Evolutionary conservation across 192 early-diverging fungal genomes (phyloP), one percentile per base, ranked within the genome.

Genomic region (Gaertneriomyces sp.): DNA sequence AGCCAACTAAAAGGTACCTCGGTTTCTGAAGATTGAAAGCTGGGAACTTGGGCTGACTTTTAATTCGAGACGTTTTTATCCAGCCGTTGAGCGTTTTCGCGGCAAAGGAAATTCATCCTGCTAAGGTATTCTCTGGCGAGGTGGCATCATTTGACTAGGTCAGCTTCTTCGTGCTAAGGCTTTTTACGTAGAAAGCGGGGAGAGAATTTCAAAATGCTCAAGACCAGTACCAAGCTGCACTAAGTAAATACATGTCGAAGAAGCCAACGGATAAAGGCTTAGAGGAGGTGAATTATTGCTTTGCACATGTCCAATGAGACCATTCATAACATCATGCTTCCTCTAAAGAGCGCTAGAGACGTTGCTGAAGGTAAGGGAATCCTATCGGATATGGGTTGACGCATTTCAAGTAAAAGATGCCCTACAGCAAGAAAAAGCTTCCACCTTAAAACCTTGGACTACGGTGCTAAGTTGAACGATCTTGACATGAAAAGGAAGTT

Each of bases 401-500:
- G 25, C 25, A 33, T 33, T 33, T 2, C 25, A 33, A 33, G 25
- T 33, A 33, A 33, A 14, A n/a, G 39, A 5, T 76, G 78, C 19
- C 74, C 69, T 41, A 84, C 84, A 70, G 82, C 85, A 6, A 84
- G 88, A 71, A 82, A 76, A 60, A 69, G 76, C 51, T 76, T 92
- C 68, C 82, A 87, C 72, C n/a, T 68, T 42, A 71, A 81, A 66
- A 82, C 85, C 42, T 67, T 89, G 58, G 80, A 82, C 41, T 85
- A 90, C 58, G 81, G 85, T 16, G 64, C 87, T 20, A 90, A 88
- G 53, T 63, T 92, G 39, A 91, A 91, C 64, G 80, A 84, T 25
- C 70, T 92, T 56, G 84, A 88, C 16, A 83, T 89, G 25, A 87
- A 87, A 55, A 84, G 89, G 65, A 86, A 84, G 55, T 83, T 89